These are phyloP conservation scores for Byssoonygena ceratinophila DNA, from an alignment of 2,329 filamentous ascomycete genomes.

Conservation along the genomic window DNA sequence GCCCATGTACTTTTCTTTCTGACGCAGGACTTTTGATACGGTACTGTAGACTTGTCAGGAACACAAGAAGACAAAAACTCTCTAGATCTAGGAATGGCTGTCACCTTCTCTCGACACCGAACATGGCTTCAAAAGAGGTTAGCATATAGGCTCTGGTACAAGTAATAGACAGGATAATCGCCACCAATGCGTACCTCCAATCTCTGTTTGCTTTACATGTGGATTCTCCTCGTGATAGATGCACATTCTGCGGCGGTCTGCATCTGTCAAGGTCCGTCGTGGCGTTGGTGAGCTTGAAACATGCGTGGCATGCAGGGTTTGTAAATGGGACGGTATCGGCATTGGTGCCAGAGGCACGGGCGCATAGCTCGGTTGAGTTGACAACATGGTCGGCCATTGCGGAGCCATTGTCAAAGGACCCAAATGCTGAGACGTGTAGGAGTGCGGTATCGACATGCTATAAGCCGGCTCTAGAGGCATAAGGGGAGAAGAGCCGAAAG, in stretches of 20 bases:
- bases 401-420: slow-evolving; percentile 63
- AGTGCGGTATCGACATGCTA: slow-evolving; percentile 47
- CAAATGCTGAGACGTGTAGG: slow-evolving; percentile 47
- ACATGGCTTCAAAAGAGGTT: slow-evolving; percentile 50
- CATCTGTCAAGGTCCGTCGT: slow-evolving; percentile 79
- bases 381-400: slow-evolving; percentile 74
- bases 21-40: slow-evolving; percentile 91
- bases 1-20: slow-evolving; percentile 88
- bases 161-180: not conserved
- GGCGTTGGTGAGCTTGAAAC: slow-evolving; percentile 45
- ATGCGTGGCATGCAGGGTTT: slow-evolving; percentile 41
- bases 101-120: slow-evolving; percentile 96
- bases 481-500: slow-evolving; percentile 53
- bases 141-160: not conserved
- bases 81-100: slow-evolving; percentile 17
- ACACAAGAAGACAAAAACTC: slow-evolving; percentile 12
- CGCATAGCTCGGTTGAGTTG: slow-evolving; percentile 56
- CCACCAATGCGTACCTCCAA: slow-evolving; percentile 55
- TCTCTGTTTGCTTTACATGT: slow-evolving; percentile 86
- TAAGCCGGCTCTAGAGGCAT: slow-evolving; percentile 49
- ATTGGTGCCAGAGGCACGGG: slow-evolving; percentile 48
- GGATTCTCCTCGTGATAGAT: slow-evolving; percentile 85
- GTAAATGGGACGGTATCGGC: slow-evolving; percentile 40
- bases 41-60: slow-evolving; percentile 51
- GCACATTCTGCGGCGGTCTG: slow-evolving; percentile 86